A percentile compares a stretch with the other conserved stretches of the same genome.
These are phyloP conservation scores for Ailanthus altissimus DNA, from an alignment of 345 rosid species.

Conservation along the genomic window DNA sequence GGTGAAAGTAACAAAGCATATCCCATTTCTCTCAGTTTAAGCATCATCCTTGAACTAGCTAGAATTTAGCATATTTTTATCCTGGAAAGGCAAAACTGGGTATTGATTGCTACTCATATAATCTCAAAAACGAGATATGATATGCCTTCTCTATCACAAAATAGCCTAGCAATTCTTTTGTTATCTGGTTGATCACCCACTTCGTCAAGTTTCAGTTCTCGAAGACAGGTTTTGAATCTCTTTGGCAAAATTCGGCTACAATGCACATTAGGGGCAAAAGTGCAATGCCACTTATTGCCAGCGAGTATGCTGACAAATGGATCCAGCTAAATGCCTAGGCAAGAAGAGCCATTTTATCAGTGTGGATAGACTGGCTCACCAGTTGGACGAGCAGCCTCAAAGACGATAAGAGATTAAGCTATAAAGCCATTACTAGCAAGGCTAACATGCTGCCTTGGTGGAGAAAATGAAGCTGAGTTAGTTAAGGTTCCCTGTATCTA, in stretches of 20 bases:
- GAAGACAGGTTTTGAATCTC: not conserved
- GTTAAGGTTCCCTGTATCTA: conserved; percentile 32
- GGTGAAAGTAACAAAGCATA: not conserved
- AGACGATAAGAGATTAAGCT: not conserved
- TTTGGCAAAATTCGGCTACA: not conserved
- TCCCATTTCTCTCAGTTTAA: not conserved
- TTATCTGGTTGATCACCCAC: not conserved
- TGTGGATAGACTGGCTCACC: not conserved
- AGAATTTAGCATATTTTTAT: not conserved
- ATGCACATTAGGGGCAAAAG: not conserved
- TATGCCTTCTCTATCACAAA: not conserved
- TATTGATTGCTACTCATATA: not conserved
- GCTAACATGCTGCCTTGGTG: not conserved
- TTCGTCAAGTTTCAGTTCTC: not conserved
- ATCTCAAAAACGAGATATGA: not conserved
- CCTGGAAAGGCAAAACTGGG: not conserved
- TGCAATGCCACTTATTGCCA: not conserved
- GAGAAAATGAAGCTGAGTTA: conserved; percentile 22
- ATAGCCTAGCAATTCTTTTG: not conserved
- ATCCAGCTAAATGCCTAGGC: not conserved
- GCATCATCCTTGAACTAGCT: not conserved
- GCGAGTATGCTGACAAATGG: not conserved
- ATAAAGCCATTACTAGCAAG: not conserved
- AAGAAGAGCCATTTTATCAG: not conserved
- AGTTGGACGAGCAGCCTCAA: not conserved